Evolutionary conservation across 2,329 filamentous ascomycete species (phyloP), one percentile per base, ranked within the genome.

Genomic region (Zasmidium citrigriseum): DNA sequence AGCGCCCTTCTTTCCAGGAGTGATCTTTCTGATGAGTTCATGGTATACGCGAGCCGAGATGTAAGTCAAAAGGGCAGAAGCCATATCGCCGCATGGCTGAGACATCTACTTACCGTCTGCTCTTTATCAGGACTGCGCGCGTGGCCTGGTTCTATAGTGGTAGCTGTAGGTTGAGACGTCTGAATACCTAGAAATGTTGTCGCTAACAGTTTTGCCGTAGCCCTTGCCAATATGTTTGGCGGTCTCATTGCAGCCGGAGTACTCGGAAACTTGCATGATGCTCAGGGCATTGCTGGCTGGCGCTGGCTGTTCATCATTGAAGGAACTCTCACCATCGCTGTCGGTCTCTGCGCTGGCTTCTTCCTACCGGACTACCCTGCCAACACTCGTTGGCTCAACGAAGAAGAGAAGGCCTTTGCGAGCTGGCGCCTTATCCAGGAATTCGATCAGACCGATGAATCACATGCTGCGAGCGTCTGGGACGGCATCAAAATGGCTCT

Each of bases 371-470:
- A 85, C 63, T 83, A 83, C 14, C 82, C 83, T 1, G 72, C 77
- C 46, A 83, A 78, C 0, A 83, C 82, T 0, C 73, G 71, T 22
- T 85, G 83, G 82, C 67, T 85, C 0, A 74, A 73, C 0, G 67
- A 78, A 2, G 78, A 83, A 45, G 81, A 84, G 63, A 82, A 81
- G 56, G 75, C 76, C 0, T 82, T 82, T 53, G 82, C 83, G 0
- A 76, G 80, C 41, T 84, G 80, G 77, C 75, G 83, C 0, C 71
- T 85, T 1, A 70, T 79, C 1, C 72, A 78, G 2, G 81, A 84
- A 58, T 76, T 80, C 5, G 78, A 76, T 34, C 81, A 77, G 2
- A 78, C 62, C 0, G 67, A 83, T 38, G 69, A 73, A 0, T 73
- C 74, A 1, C 69, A 70, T 3, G 72, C 77, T 2, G 72, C 71